Conservation (phyloP, 2,329 filamentous ascomycete genomes). For the Xylaria sp. region DNA sequence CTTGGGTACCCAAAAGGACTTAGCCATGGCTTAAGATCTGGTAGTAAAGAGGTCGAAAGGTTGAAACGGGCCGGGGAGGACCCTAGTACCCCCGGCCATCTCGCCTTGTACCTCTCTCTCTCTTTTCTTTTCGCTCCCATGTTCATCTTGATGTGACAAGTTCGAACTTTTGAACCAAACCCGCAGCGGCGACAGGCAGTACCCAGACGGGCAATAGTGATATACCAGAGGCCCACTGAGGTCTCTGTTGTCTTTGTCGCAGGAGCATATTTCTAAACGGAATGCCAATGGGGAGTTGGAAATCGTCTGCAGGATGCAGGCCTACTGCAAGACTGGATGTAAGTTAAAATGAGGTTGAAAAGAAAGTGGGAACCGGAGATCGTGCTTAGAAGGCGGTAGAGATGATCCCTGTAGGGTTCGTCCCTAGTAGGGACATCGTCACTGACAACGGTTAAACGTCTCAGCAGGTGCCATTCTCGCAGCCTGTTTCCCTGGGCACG, state of each 20-base stretch:
- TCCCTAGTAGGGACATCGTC: background rate
- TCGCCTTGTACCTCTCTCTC: constrained; percentile 16
- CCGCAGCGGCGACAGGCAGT: constrained; percentile 15
- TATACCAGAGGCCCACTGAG: constrained; percentile 24
- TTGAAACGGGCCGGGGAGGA: constrained; percentile 24
- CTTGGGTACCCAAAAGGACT: constrained; percentile 20
- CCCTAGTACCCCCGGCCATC: constrained; percentile 15
- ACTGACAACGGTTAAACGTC: background rate
- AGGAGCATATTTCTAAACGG: constrained; percentile 15
- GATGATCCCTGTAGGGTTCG: background rate
- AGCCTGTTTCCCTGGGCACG: too few species aligned
- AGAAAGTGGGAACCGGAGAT: constrained; percentile 21
- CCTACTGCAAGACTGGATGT: constrained; percentile 31
- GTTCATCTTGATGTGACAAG: constrained; percentile 8
- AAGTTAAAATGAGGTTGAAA: constrained; percentile 36
- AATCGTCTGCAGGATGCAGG: constrained; percentile 32
- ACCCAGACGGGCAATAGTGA: constrained; percentile 24
- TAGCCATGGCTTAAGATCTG: constrained; percentile 15
- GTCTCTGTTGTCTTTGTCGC: constrained; percentile 6
- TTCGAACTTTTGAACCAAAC: constrained; percentile 13
- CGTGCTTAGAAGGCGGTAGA: background rate
- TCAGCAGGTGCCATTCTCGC: background rate
- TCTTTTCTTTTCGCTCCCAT: constrained; percentile 10
- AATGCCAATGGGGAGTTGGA: constrained; percentile 18
- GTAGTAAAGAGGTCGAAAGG: constrained; percentile 23